Percentiles rank a stretch among this genome's conserved stretches.
Evolutionary conservation across 495 filamentous ascomycete species (phyloP).

Genomic region (Penicillium daleae): DNA sequence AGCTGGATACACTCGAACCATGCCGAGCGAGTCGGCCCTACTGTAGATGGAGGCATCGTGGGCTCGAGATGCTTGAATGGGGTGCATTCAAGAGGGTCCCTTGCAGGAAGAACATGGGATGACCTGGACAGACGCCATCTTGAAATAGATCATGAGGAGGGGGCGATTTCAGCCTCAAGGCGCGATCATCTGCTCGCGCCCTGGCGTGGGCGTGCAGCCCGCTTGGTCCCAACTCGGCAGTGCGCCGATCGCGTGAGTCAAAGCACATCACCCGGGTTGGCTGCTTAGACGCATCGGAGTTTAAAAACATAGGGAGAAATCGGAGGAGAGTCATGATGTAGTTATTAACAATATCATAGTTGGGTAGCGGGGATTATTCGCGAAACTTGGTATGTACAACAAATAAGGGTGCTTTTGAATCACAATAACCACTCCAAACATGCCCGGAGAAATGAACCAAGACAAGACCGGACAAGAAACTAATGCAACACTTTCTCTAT

Average conservation of each 20-base stretch:
- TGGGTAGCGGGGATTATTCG: slow-evolving; percentile 11
- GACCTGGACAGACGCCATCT: slow-evolving; percentile 2
- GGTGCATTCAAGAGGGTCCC: not conserved
- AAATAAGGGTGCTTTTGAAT: slow-evolving; percentile 14
- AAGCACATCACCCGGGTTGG: slow-evolving; percentile 15
- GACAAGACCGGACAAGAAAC: slow-evolving; percentile 9
- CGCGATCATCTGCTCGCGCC: slow-evolving; percentile 27
- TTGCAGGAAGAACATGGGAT: not conserved
- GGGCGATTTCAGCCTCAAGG: slow-evolving; percentile 28
- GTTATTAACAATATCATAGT: slow-evolving; percentile 1
- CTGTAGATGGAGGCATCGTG: slow-evolving; percentile 18
- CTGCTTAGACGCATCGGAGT: not conserved
- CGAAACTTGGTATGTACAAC: slow-evolving; percentile 20
- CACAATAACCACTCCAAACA: slow-evolving; percentile 18
- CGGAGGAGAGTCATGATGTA: slow-evolving; percentile 34
- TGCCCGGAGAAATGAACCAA: slow-evolving; percentile 15
- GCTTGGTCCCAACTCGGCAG: slow-evolving; percentile 19
- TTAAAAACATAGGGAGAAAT: not conserved
- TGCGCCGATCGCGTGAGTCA: slow-evolving; percentile 29
- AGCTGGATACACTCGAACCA: slow-evolving; percentile 25
- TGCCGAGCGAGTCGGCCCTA: slow-evolving; percentile 12
- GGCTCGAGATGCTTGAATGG: not conserved
- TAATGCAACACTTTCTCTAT: slow-evolving; percentile 35
- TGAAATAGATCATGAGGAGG: slow-evolving; percentile 11
- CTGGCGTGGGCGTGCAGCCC: slow-evolving; percentile 14